Base-by-base conservation (phyloP, 2,329 filamentous ascomycete species). In the Fusarium tanahbumbuense region DNA sequence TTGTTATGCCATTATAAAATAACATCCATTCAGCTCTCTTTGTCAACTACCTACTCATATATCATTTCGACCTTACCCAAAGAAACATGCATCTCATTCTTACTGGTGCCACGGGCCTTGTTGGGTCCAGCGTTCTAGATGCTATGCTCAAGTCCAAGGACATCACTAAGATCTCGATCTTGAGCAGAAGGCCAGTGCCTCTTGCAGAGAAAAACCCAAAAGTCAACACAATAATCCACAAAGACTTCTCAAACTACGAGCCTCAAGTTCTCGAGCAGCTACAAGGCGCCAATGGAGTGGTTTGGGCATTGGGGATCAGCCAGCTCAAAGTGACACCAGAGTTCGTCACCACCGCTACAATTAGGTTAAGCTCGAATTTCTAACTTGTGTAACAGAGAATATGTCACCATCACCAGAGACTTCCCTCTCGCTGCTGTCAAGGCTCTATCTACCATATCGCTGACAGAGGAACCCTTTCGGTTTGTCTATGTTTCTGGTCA, bases 61-160 rank as follows among this genome's bases (percentile, higher is more conserved):
- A 4, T 16, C 25, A 23, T 30, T 18, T 8, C 28, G 32, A n/a
- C 9, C 20, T 20, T 5, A 9, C 13, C 10, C 16, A 32, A 18
- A 23, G 2, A 37, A 30, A n/a, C 25, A 72, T 72, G 69, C 70
- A 72, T 65, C 66, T 72, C 37, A 68, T 72, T 6, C 69, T 72
- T 85, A 80, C 70, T 22, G 66, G 70, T 1, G 69, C 70, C 25
- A 72, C 70, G 3, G 69, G 69, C 40, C 62, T 72, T 3, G 56
- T 72, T 15, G 70, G 70, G 25, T 64, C 70, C 3, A 25, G 69
- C 20, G 62, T 72, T 3, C 56, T 72, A 16, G 66, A 72, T 45
- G 66, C 62, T 8, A 70, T 72, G 63, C 62, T 72, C n/a, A 72
- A 70, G 18, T 64, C 61, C 8, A 65, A 68, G 28, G 54, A 65